Conservation (phyloP, 257 asterid genomes). For the Ballota nigra region DNA sequence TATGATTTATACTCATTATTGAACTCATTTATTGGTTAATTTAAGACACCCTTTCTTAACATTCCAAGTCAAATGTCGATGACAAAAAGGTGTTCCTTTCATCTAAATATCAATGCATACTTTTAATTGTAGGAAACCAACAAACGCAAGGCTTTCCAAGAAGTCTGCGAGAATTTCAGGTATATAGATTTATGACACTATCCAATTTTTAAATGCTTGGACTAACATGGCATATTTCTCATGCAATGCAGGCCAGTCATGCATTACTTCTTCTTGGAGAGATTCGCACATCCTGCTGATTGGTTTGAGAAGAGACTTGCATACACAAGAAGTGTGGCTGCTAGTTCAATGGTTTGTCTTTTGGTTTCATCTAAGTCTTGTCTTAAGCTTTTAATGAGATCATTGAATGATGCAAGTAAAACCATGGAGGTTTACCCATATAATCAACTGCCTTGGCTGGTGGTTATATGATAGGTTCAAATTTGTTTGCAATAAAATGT, state of each 20-base stretch:
- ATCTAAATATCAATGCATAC: conserved; percentile 7
- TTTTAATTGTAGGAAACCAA: conserved; percentile 58
- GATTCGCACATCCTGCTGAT: conserved; percentile 87
- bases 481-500: conserved; percentile 1
- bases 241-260: conserved; percentile 79
- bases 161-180: conserved; percentile 88
- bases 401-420: conserved; percentile 1
- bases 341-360: conserved; percentile 91
- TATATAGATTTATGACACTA: conserved; percentile 22
- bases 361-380: background rate
- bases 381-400: background rate
- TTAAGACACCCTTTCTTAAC: background rate
- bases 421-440: conserved; percentile 1
- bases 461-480: conserved; percentile 10
- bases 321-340: conserved; percentile 95
- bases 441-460: background rate
- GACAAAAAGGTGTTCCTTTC: conserved; percentile 4
- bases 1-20: conserved; percentile 3
- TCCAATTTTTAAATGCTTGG: conserved; percentile 11
- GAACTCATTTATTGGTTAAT: background rate
- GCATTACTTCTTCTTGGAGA: conserved; percentile 97
- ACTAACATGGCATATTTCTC: conserved; percentile 28
- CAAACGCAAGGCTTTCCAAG: conserved; percentile 83
- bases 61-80: background rate
- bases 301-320: conserved; percentile 99